Evolutionary conservation across 2,329 filamentous ascomycete genomes (phyloP).

Genomic region (Capronia coronata): DNA sequence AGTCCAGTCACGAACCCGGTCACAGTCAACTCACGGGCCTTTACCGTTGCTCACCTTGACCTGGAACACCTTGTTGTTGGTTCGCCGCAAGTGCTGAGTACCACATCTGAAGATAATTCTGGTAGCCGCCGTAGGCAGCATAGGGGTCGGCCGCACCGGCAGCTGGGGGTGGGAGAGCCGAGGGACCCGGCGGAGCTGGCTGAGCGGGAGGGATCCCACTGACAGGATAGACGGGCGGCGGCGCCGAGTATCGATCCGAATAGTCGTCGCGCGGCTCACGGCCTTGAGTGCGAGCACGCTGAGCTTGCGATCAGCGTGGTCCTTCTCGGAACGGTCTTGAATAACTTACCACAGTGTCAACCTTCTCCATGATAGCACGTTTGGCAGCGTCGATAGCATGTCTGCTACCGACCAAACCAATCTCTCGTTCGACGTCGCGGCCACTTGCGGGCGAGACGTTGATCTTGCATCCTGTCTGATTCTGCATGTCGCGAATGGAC

Average conservation of each 20-base stretch:
- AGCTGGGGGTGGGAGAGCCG: slow-evolving; percentile 43
- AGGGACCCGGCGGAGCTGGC: slow-evolving; percentile 33
- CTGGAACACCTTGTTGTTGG: slow-evolving; percentile 37
- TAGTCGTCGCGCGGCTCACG: slow-evolving; percentile 38
- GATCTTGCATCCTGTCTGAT: slow-evolving; percentile 82
- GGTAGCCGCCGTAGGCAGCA: slow-evolving; percentile 74
- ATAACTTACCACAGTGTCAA: slow-evolving; percentile 71
- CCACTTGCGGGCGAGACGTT: slow-evolving; percentile 79
- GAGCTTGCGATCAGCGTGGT: slow-evolving; percentile 26
- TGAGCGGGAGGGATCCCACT: slow-evolving; percentile 28
- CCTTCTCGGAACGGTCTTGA: slow-evolving; percentile 23
- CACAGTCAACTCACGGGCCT: slow-evolving; percentile 26
- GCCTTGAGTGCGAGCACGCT: slow-evolving; percentile 43
- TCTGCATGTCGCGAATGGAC: slow-evolving; percentile 91
- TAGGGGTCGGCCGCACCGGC: slow-evolving; percentile 60
- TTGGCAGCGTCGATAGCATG: slow-evolving; percentile 77
- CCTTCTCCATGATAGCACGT: slow-evolving; percentile 81
- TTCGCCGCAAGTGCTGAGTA: slow-evolving; percentile 62
- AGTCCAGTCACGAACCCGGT: slow-evolving; percentile 22
- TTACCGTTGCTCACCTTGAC: slow-evolving; percentile 31
- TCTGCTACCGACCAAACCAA: slow-evolving; percentile 71
- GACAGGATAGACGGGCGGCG: slow-evolving; percentile 30
- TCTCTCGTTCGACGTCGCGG: slow-evolving; percentile 74
- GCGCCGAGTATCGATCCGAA: slow-evolving; percentile 30
- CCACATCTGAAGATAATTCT: slow-evolving; percentile 74